Base-by-base conservation (phyloP, 2,329 filamentous ascomycete species). In the Gnomoniopsis smithogilvyi region DNA sequence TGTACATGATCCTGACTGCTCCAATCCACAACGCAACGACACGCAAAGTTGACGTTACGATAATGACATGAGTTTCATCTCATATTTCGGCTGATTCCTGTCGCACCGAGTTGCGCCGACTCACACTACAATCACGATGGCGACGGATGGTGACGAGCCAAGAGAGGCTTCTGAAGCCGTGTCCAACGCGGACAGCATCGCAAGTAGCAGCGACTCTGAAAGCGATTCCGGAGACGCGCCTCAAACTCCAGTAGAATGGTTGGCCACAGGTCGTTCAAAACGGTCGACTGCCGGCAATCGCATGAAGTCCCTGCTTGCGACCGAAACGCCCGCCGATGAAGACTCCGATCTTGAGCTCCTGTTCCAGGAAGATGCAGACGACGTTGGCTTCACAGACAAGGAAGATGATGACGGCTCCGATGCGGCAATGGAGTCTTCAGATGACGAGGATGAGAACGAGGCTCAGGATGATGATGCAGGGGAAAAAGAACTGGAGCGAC, bases 281-380 rank as follows among this genome's bases (percentile, higher is more conserved):
- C 88, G 92, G 63, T 87, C 88, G 14, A 96, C 90, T 0, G 92
- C 92, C 21, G 92, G 92, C 60, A 93, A 92, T 70, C 87, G 91
- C 64, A 89, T 96, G 81, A 87, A 89, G 67, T 85, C 85, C 52
- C 85, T 96, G 70, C 78, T 95, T 49, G 86, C 90, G 56, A 87
- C 88, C 65, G 89, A 92, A 69, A 87, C 87, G 62, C 86, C 86
- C 50, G 68, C 67, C 22, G 69, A 65, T 56, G 67, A 71, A n/a
- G 86, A 85, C 63, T 81, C 81, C 30, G 61, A 88, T 53, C 80
- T 91, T n/a, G 87, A 90, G 65, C 78, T 91, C 2, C 80, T 92
- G n/a, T 92, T 92, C 66, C 86, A 86, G 63, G 88, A 91, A 69
- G 86, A 88, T 61, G 90, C 85, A 58, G 80, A 89, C 60, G 87